Base-by-base conservation (phyloP, 2,329 filamentous ascomycete species). In the Trichoderma oligosporum region DNA sequence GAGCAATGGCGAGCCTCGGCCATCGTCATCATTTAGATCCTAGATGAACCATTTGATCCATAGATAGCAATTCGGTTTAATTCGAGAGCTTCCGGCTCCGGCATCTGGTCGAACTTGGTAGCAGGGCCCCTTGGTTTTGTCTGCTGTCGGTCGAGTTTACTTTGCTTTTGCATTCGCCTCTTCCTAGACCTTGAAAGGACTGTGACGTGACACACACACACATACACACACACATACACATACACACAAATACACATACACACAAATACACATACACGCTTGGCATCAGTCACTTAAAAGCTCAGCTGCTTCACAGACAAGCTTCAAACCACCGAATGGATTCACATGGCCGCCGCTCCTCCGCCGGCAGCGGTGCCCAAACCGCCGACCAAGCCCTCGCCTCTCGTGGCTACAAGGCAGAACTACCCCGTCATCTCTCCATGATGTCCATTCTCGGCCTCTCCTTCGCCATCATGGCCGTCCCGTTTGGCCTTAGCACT, bases 381-480 rank as follows among this genome's bases (percentile, higher is more conserved):
- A 61, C 63, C 18, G 75, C 76, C 65, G 74, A 76, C 59, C 70
- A 71, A 53, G 74, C 74, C 31, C 74, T 81, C 57, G 77, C 74
- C 62, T 67, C 70, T 18, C 70, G 81, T 22, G 78, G 78, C 62
- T 77, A 80, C 70, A 78, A 76, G 69, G 68, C 72, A 61, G 76
- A 82, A 61, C 69, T 81, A 36, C 73, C 75, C 55, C 74, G 78
- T 47, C 77, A 78, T 65, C 78, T 81, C 64, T 76, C 74, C 63
- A 78, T 76, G 71, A 65, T 80, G 39, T 77, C 67, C 63, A 76
- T 80, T 65, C 70, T 78, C 31, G 76, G 76, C 49, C 69, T 79
- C n/a, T 77, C 75, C 3, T 79, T 79, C 59, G 76, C 76, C 66
- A 79, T 79, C 66, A 76, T 79, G 67, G 78, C 78, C 63, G 76